Evolutionary conservation across 331 rosid species (phyloP), one percentile per base, ranked within the genome.

Genomic region (Quercus phellos): DNA sequence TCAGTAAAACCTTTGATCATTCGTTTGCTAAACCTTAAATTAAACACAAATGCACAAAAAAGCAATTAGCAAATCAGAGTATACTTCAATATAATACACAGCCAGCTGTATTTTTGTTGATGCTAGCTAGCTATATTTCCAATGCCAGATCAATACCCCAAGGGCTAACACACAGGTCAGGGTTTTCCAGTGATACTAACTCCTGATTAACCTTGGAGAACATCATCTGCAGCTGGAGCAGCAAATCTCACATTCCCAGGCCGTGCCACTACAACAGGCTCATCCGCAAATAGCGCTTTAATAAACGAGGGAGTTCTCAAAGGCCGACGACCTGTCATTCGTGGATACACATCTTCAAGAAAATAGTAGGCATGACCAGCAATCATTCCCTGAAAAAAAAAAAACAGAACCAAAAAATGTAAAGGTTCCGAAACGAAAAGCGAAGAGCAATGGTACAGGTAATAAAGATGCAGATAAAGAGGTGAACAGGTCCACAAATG

Each of bases 281-380:
- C 99, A 63, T 92, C 99, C 0, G 97, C 96, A 53, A 94, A 92
- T 21, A 94, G 79, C 13, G 93, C 96, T 86, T 84, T 94, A 89
- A 94, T 94, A 70, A 94, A 85, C 0, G 90, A 84, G 17, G 99
- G 99, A 26, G 99, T 94, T 80, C 73, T 89, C 38, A 94, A 80
- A n/a, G 98, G 99, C 61, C 89, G 87, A 3, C 98, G 99, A 58
- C 89, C 90, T 0, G 98, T 90, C 99, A 94, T 94, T 75, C 84
- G 85, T 34, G 99, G 99, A 82, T 94, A 92, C 51, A 94, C 99
- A 68, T 92, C 97, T 86, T 88, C 94, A 34, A 94, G 97, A 85
- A 94, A 94, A 88, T 90, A 94, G 79, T 94, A 94, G 16, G 98
- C 98, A 82, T 94, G 98, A 3, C 99, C 99, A 60, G 99, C 97